Base-by-base conservation (phyloP, 116 monocot species). In the Zostera marina region DNA sequence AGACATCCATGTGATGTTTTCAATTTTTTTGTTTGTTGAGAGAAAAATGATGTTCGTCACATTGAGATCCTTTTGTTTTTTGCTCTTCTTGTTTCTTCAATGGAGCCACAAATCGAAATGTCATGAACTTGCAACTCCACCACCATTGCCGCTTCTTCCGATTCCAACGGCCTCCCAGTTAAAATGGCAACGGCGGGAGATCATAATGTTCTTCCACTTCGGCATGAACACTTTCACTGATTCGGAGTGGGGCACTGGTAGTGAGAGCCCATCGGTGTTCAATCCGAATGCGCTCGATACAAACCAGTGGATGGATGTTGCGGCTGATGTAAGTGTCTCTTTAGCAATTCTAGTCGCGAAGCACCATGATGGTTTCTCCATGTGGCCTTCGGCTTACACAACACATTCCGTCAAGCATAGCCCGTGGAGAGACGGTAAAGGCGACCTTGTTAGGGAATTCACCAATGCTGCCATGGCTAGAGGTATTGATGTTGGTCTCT, bases 201-300 rank as follows among this genome's bases (percentile, higher is more conserved):
- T 92, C 25, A 81, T 87, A 22, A 77, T 87, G 79, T 92, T 92
- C 79, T 87, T 84, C 81, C 92, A 92, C 72, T 92, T 92, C 62
- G 87, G 92, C 42, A 57, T 87, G 72, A 92, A 92, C 84, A 92
- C 92, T 19, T 92, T 92, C 87, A 92, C 92, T 0, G 63, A 84
- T 62, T 70, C 76, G 8, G 92, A 92, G 55, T 92, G 87, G 92
- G 92, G 92, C 32, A 79, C 87, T 0, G 92, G 92, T 8, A 25
- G 60, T 17, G 92, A 83, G 65, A 69, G 58, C 53, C 81, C 87
- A 7, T 15, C 66, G 3, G 3, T 76, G 15, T 92, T 92, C 79
- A 12, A 73, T 52, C 92, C 92, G 6, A 11, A 74, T 3, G 62
- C 49, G 4, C 76, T 92, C 55, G 55, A 92, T 58, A 58, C 81